A percentile compares a stretch with the other conserved stretches of the same genome.
Evolutionary conservation across 805 yeast genomes (phyloP).

Genomic region (Ogataea pini): DNA sequence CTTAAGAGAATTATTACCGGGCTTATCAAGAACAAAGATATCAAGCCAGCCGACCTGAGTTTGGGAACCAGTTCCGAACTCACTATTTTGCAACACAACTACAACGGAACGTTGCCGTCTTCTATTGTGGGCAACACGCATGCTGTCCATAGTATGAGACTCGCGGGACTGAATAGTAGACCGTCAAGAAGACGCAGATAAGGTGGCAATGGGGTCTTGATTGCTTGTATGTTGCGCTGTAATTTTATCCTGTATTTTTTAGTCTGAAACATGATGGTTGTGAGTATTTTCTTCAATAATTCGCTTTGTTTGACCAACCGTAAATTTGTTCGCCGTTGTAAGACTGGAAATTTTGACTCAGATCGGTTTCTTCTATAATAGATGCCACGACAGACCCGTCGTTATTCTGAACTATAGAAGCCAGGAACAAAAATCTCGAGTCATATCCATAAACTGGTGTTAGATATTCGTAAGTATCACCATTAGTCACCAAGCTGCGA

Average conservation of each 20-base stretch:
- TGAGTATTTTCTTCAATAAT: background rate
- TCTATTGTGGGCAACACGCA: slow-evolving; percentile 26
- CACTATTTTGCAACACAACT: slow-evolving; percentile 73
- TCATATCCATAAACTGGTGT: slow-evolving; percentile 20
- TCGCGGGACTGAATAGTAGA: slow-evolving; percentile 17
- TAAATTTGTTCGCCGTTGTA: background rate
- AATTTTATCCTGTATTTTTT: slow-evolving; percentile 2
- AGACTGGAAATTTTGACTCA: background rate
- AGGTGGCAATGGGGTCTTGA: too few species aligned
- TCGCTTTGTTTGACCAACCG: too few species aligned
- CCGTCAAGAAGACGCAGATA: slow-evolving; percentile 23
- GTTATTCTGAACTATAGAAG: slow-evolving; percentile 14
- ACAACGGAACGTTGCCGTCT: slow-evolving; percentile 79
- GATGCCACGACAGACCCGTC: slow-evolving; percentile 8
- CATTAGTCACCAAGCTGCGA: background rate
- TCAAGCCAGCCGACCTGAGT: slow-evolving; percentile 37
- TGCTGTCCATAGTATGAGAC: slow-evolving; percentile 16
- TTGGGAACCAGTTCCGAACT: slow-evolving; percentile 42
- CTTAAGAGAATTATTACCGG: slow-evolving; percentile 47
- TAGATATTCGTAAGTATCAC: slow-evolving; percentile 13
- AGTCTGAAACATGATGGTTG: background rate
- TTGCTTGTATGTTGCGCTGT: background rate
- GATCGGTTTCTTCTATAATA: background rate
- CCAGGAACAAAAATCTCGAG: slow-evolving; percentile 13
- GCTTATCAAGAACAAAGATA: slow-evolving; percentile 31